Conservation (phyloP, 2,329 filamentous ascomycete species). For the Curvularia sp. region DNA sequence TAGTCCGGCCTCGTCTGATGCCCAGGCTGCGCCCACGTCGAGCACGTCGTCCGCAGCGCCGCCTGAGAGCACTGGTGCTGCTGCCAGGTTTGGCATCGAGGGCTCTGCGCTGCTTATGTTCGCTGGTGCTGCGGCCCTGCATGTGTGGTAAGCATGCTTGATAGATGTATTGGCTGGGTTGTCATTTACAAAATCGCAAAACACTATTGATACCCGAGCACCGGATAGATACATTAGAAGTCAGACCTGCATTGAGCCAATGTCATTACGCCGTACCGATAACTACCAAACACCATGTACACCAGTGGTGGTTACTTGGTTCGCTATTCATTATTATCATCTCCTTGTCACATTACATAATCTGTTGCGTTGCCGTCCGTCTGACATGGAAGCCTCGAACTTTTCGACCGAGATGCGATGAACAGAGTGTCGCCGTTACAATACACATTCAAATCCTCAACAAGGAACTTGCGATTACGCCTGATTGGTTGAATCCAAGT, state of each 20-base stretch:
- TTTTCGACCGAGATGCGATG: background rate
- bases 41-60: slow-evolving; percentile 15
- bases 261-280: background rate
- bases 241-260: background rate
- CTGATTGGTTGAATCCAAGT: background rate
- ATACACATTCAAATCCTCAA: background rate
- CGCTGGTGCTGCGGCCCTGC: slow-evolving; percentile 31
- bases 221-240: background rate
- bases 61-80: slow-evolving; percentile 33
- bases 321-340: background rate
- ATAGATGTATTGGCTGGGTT: background rate
- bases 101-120: slow-evolving; percentile 30
- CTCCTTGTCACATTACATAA: background rate
- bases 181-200: background rate
- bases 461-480: background rate
- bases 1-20: slow-evolving; percentile 6
- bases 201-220: background rate
- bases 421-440: background rate
- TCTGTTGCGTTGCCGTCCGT: background rate
- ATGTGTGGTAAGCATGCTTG: slow-evolving; percentile 21
- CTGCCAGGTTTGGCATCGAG: slow-evolving; percentile 27
- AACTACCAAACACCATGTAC: background rate
- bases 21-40: slow-evolving; percentile 16
- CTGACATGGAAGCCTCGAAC: background rate
- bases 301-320: background rate